Base-by-base conservation (phyloP, 768 basidiomycete species). In the Leccinum truebloodii region DNA sequence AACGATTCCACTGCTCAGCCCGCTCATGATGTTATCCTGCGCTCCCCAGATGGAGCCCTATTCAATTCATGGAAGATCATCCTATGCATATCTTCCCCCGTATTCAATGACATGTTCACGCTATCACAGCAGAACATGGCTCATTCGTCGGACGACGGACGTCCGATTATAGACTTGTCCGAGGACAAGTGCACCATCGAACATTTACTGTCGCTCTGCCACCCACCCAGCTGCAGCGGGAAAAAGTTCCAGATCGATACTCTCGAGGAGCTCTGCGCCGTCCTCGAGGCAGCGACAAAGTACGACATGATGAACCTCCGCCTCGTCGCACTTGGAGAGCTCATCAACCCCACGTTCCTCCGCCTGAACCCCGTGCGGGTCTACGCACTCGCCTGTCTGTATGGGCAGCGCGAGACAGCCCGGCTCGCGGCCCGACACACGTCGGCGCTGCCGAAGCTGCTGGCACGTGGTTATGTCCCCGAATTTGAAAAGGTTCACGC, bases 91-190 rank as follows among this genome's bases (percentile, higher is more conserved):
- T 52, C 58, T 4, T 69, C 67, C 3, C 51, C 67, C 0, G 32
- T 68, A 0, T 68, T 69, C 52, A 20, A 22, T 3, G 54, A 49
- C 32, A 64, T 67, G 68, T 62, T 67, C 54, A 32, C 53, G 18
- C 16, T 69, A 18, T 54, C 67, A 14, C 64, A 61, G 28, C 30
- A 49, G n/a, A 13, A 20, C 4, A 6, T 58, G 4, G 37, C 18
- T 5, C n/a, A 6, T 34, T 6, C 18, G 8, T 9, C 39, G 39
- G 39, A 52, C 13, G 54, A 59, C n/a, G 53, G 18, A 44, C 55
- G 55, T 30, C 53, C 57, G 0, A 59, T 62, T n/a, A 18, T 67
- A 10, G 57, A 66, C 28, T 4, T 69, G 30, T 7, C 50, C n/a
- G 67, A 66, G 20, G 59, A 66, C 3, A 34, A 58, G n/a, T 4